These are phyloP conservation scores for Fusarium mundagurra DNA, from an alignment of 2,329 filamentous ascomycete species.

Conservation along the genomic window DNA sequence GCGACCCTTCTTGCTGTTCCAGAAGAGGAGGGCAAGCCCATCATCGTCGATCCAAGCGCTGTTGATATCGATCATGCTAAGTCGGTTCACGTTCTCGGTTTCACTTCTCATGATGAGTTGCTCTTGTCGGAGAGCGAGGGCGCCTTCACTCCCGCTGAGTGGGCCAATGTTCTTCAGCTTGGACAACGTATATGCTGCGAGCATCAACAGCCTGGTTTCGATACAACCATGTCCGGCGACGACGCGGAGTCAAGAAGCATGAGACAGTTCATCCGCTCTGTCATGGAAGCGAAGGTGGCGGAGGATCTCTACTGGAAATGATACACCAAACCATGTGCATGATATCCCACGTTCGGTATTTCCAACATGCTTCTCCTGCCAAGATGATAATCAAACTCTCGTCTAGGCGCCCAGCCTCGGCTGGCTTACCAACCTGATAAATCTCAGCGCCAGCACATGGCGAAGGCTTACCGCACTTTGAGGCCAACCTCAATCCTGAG, in stretches of 20 bases:
- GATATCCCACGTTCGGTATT: conserved; percentile 3
- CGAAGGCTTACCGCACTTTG: conserved; percentile 17
- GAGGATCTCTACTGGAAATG: conserved; percentile 68
- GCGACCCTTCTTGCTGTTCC: conserved; percentile 71
- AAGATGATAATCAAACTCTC: conserved; percentile 33
- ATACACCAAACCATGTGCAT: conserved; percentile 22
- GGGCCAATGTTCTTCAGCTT: conserved; percentile 74
- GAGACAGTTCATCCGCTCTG: conserved; percentile 69
- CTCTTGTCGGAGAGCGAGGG: conserved; percentile 86
- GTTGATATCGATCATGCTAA: conserved; percentile 69
- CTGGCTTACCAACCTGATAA: conserved; percentile 18
- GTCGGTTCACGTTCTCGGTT: conserved; percentile 85
- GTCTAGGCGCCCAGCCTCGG: conserved; percentile 21
- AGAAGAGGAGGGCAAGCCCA: conserved; percentile 51
- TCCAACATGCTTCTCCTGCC: conserved; percentile 12
- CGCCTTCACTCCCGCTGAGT: conserved; percentile 76
- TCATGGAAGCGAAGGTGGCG: conserved; percentile 65
- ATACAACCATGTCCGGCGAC: conserved; percentile 59
- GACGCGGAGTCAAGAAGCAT: conserved; percentile 58
- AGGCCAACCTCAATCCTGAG: conserved; percentile 21
- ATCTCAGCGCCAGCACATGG: conserved; percentile 19
- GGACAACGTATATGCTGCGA: conserved; percentile 73
- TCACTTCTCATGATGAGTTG: conserved; percentile 77
- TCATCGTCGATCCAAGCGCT: conserved; percentile 70
- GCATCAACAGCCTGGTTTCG: conserved; percentile 50